Evolutionary conservation across 2,329 filamentous ascomycete species (phyloP).

Genomic region (Talaromyces sp.): DNA sequence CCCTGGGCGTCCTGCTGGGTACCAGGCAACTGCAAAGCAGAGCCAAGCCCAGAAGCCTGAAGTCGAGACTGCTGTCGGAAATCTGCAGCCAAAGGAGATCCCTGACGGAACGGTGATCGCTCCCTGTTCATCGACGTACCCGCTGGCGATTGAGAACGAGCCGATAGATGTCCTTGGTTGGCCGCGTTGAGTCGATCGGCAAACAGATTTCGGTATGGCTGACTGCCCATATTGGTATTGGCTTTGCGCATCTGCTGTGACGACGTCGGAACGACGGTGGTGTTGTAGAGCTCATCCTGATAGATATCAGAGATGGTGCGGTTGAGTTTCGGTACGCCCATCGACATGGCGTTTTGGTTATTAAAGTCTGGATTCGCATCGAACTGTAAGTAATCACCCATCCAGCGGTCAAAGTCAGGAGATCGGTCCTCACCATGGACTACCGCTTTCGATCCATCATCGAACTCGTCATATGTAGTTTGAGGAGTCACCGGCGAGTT

Average conservation of each 20-base stretch:
- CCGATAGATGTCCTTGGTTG: constrained; percentile 69
- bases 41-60: constrained; percentile 41
- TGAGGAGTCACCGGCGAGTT: constrained; percentile 63
- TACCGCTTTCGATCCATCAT: constrained; percentile 51
- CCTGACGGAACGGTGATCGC: constrained; percentile 77
- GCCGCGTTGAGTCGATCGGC: constrained; percentile 75
- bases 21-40: constrained; percentile 36
- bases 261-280: constrained; percentile 39
- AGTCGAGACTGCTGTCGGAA: constrained; percentile 35
- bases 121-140: constrained; percentile 56
- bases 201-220: constrained; percentile 63
- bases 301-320: constrained; percentile 84
- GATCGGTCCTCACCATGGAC: constrained; percentile 55
- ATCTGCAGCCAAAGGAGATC: constrained; percentile 60
- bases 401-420: constrained; percentile 46
- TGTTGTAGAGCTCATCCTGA: constrained; percentile 78
- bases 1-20: constrained; percentile 34
- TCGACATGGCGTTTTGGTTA: constrained; percentile 35
- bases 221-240: constrained; percentile 34
- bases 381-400: constrained; percentile 68
- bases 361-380: constrained; percentile 56
- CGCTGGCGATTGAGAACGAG: constrained; percentile 58
- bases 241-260: constrained; percentile 40
- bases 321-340: constrained; percentile 70
- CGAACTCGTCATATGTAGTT: constrained; percentile 54